These are phyloP conservation scores for Guillardia theta DNA, from an alignment of 78 protist species.

Conservation along the genomic window DNA sequence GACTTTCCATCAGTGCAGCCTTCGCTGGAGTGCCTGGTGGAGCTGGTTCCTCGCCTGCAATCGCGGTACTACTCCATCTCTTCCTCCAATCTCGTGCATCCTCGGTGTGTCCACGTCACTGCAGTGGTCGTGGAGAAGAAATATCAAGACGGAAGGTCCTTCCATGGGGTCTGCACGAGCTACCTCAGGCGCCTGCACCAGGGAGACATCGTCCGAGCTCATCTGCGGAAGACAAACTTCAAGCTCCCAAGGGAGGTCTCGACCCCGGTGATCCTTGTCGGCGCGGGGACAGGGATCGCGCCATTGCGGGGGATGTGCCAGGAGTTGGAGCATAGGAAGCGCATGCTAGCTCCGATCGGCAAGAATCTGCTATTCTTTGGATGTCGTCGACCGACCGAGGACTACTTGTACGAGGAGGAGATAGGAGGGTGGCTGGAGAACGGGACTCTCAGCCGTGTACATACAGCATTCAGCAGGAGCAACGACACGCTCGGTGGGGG, in stretches of 20 bases:
- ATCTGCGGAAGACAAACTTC: background rate
- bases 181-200: background rate
- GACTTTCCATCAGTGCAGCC: background rate
- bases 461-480: background rate
- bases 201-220: background rate
- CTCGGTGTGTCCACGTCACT: constrained; percentile 11
- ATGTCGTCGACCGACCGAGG: background rate
- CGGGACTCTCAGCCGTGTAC: background rate
- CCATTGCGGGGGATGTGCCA: constrained; percentile 19
- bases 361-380: background rate
- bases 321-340: background rate
- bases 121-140: background rate
- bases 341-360: background rate
- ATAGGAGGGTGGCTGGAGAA: background rate
- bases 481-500: background rate
- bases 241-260: background rate
- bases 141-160: background rate
- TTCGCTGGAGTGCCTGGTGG: background rate
- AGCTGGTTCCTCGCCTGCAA: constrained; percentile 32
- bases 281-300: constrained; percentile 36
- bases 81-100: background rate
- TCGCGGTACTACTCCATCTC: constrained; percentile 45
- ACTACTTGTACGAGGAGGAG: background rate
- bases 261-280: background rate
- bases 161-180: constrained; percentile 42